Conservation (phyloP, 202 grass and related monocot species). For the Dendrocalamus latiflorus region DNA sequence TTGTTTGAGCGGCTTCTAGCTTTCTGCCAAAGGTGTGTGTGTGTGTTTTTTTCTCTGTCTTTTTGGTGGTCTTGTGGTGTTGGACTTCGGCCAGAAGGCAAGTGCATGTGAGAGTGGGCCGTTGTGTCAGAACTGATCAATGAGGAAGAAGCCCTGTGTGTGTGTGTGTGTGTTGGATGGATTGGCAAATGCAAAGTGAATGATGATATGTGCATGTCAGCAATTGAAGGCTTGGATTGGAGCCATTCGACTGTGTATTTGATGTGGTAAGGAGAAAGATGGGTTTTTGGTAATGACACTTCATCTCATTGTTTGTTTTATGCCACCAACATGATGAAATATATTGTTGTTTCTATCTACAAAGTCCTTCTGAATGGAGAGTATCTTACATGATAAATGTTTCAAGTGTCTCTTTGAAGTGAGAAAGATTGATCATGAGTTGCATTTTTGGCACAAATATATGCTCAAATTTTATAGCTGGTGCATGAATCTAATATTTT, state of each 20-base stretch:
- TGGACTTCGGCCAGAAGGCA: slow-evolving; percentile 43
- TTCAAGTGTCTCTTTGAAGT: neutral
- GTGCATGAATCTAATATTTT: neutral
- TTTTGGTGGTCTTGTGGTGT: no score
- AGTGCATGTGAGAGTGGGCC: slow-evolving; percentile 38
- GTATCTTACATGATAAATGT: neutral
- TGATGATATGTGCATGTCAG: slow-evolving; percentile 47
- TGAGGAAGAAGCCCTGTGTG: neutral
- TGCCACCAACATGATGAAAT: slow-evolving; percentile 6
- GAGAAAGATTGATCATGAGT: neutral
- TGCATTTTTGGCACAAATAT: neutral
- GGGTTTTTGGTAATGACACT: slow-evolving; percentile 35
- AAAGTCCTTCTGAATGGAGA: neutral
- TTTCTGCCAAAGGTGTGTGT: no score
- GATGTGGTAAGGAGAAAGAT: neutral
- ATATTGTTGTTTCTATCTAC: neutral
- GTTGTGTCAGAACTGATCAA: slow-evolving; percentile 42
- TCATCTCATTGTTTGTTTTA: slow-evolving; percentile 30
- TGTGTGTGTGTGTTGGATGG: slow-evolving; percentile 23
- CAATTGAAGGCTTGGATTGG: slow-evolving; percentile 22
- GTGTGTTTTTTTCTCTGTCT: no score
- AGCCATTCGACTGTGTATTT: slow-evolving; percentile 15
- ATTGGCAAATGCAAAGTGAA: slow-evolving; percentile 25
- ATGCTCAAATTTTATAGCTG: neutral
- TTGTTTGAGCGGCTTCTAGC: slow-evolving; percentile 35